A percentile compares a stretch with the other conserved stretches of the same genome.
Evolutionary conservation across 225 moss, liverwort and hornwort species (phyloP).

Genomic region (Antitrichia curtipendula): DNA sequence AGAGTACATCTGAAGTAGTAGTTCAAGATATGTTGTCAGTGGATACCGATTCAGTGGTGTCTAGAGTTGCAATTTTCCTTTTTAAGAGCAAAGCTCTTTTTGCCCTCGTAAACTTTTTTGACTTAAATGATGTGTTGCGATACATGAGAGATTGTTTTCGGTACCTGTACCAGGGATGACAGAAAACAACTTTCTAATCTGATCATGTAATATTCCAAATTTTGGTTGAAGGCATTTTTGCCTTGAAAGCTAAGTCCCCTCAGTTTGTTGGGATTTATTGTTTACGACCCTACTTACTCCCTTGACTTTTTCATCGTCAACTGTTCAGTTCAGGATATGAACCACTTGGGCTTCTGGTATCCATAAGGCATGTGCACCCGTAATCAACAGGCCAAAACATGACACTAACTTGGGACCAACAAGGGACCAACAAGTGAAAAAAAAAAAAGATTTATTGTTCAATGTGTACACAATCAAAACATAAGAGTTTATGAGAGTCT

Average conservation of each 20-base stretch:
- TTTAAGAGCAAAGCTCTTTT: conserved; percentile 36
- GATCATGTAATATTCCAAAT: background rate
- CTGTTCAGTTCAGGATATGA: background rate
- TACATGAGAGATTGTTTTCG: background rate
- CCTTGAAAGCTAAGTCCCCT: background rate
- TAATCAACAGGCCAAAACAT: background rate
- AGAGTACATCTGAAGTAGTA: conserved; percentile 12
- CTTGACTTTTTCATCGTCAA: background rate
- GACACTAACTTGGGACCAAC: background rate
- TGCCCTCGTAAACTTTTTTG: background rate
- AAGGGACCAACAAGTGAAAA: background rate
- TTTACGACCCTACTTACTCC: background rate
- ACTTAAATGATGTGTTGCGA: conserved; percentile 9
- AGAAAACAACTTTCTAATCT: background rate
- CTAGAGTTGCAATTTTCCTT: conserved; percentile 17
- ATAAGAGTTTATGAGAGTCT: background rate
- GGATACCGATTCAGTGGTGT: conserved; percentile 8
- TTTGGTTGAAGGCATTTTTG: background rate
- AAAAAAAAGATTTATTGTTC: background rate
- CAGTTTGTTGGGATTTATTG: background rate
- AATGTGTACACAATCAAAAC: background rate
- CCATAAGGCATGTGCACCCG: background rate
- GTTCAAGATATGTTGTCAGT: conserved; percentile 16
- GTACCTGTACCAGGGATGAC: background rate
- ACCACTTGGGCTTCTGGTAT: background rate